Evolutionary conservation across 768 basidiomycete genomes (phyloP).

Genomic region (Serendipita sp.): DNA sequence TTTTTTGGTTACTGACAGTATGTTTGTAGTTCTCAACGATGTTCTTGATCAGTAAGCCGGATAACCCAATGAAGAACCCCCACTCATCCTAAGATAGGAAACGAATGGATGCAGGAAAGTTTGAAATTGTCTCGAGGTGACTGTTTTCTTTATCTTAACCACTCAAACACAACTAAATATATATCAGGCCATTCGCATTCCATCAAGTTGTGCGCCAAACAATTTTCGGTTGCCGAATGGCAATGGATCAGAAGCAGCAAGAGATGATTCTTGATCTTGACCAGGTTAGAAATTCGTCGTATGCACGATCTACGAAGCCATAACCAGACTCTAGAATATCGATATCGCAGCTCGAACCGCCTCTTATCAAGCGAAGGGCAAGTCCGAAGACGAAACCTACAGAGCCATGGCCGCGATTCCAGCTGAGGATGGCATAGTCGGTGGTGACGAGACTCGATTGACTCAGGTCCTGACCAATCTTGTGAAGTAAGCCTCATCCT

Average conservation of each 20-base stretch:
- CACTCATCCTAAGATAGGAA: slow-evolving; percentile 17
- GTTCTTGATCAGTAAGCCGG: slow-evolving; percentile 29
- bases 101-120: slow-evolving; percentile 59
- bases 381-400: slow-evolving; percentile 7
- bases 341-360: slow-evolving; percentile 17
- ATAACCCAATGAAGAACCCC: neutral
- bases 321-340: slow-evolving; percentile 9
- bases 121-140: slow-evolving; percentile 28
- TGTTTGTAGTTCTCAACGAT: slow-evolving; percentile 21
- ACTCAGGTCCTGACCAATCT: slow-evolving; percentile 17
- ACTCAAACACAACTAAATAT: neutral
- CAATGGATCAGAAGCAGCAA: slow-evolving; percentile 15
- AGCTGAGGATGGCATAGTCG: slow-evolving; percentile 15
- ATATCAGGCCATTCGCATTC: slow-evolving; percentile 25
- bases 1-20: slow-evolving; percentile 10
- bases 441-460: slow-evolving; percentile 23
- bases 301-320: neutral
- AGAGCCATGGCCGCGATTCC: neutral
- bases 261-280: slow-evolving; percentile 18
- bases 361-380: slow-evolving; percentile 7
- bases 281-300: neutral
- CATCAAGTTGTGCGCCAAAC: slow-evolving; percentile 27
- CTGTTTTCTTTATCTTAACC: neutral
- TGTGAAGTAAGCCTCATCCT: slow-evolving; percentile 8
- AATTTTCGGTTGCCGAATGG: slow-evolving; percentile 21